A percentile compares a stretch with the other conserved stretches of the same genome.
Conservation (phyloP, 202 grass and related monocot species). For the Hordeum pubiflorum region DNA sequence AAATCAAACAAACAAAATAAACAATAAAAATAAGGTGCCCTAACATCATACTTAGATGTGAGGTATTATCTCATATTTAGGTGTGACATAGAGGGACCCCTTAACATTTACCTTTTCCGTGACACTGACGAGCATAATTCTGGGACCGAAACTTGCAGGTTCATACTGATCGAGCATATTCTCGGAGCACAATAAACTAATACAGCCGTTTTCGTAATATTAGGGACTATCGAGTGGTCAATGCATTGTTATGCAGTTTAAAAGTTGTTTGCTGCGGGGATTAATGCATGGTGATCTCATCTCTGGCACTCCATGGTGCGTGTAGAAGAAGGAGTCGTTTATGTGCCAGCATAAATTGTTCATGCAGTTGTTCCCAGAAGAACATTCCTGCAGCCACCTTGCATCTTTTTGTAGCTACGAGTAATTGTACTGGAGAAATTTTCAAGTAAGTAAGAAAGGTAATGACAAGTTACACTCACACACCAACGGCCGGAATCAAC, state of each 20-base stretch:
- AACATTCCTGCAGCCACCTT: background rate
- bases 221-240: background rate
- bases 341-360: background rate
- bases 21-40: too few species aligned
- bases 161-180: background rate
- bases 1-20: too few species aligned
- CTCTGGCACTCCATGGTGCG: background rate
- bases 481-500: background rate
- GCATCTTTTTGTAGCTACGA: background rate
- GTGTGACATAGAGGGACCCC: too few species aligned
- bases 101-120: too few species aligned
- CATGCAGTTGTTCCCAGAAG: background rate
- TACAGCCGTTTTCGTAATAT: background rate
- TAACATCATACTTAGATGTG: too few species aligned
- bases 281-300: conserved; percentile 7
- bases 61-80: too few species aligned
- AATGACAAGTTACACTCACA: background rate
- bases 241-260: background rate
- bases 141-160: background rate
- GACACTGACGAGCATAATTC: background rate
- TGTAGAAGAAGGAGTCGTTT: background rate
- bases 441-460: too few species aligned
- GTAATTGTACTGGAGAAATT: too few species aligned
- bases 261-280: background rate
- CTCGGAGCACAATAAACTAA: too few species aligned